Base-by-base conservation (phyloP, 495 filamentous ascomycete species). In the Thozetella sp. region DNA sequence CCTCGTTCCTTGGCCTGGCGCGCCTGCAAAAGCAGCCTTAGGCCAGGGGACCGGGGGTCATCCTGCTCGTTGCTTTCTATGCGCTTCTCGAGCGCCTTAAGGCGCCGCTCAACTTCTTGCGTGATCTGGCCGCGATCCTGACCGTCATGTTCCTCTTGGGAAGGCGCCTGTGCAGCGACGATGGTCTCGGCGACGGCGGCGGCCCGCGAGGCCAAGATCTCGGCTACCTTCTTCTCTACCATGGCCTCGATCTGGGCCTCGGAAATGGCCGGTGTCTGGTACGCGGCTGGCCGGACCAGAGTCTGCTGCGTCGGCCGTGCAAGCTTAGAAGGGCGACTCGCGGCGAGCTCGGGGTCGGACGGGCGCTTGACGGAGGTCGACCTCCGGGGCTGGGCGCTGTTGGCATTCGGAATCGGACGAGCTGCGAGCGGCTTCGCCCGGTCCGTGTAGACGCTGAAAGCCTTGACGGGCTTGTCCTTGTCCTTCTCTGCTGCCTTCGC, bases 191-290 rank as follows among this genome's bases (percentile, higher is more conserved):
- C 46, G 15, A 70, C 61, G 3, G 78, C 73, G n/a, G 84, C 70
- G 0, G 81, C 82, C 24, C 89, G 85, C 10, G 88, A 83, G 1
- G 93, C 92, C 1, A 98, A 76, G 27, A 95, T 91, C 68, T 96
- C 93, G 48, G 89, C 88, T 0, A 99, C 91, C 62, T 96, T 96
- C 67, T 87, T 89, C 68, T 95, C 90, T 6, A 99, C 91, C 72
- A 97, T 86, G 48, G 93, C 92, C 65, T 97, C 93, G 40, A 97
- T 93, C 56, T 83, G 86, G n/a, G 84, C 87, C 24, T 90, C 88
- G 2, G 90, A 91, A 2, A 96, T 66, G 9, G 75, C 72, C 15
- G 75, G 62, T 13, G 75, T 61, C 11, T 76, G 64, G 11, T 51
- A 57, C 48, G 72, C 74, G 64, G 81, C 80, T 46, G 66, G 77